Evolutionary conservation across 1,139 yeast species (phyloP).

Genomic region (Geotrichum candidum): DNA sequence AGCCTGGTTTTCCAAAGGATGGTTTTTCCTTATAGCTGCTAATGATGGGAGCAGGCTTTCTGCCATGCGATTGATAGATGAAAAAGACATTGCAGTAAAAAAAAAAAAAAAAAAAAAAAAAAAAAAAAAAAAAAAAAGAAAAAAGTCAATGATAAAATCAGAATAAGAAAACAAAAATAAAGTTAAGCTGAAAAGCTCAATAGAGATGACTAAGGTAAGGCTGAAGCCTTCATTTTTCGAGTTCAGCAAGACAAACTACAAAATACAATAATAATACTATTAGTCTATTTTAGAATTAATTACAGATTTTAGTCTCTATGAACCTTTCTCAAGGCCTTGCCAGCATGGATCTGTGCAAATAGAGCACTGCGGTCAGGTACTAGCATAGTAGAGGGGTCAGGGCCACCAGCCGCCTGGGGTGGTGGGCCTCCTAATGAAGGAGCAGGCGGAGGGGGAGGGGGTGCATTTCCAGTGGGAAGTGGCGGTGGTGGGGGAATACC

Average conservation of each 20-base stretch:
- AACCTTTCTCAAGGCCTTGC: slow-evolving; percentile 46
- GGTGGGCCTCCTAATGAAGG: slow-evolving; percentile 31
- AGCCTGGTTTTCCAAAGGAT: background rate
- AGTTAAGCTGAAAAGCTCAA: background rate
- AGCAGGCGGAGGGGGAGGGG: slow-evolving; percentile 38
- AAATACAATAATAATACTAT: background rate
- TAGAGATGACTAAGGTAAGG: background rate
- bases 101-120: no score
- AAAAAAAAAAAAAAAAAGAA: background rate
- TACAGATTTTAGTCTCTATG: background rate
- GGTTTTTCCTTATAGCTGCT: background rate
- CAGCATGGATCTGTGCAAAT: slow-evolving; percentile 53
- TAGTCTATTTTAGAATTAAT: background rate
- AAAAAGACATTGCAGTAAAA: background rate
- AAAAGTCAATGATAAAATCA: background rate
- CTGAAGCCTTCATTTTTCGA: background rate
- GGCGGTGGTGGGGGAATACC: slow-evolving; percentile 20
- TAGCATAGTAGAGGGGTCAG: slow-evolving; percentile 39
- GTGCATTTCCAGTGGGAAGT: slow-evolving; percentile 22
- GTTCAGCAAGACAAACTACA: no score
- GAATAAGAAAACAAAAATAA: background rate
- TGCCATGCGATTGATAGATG: background rate
- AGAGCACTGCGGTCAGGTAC: slow-evolving; percentile 33
- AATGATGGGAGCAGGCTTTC: background rate
- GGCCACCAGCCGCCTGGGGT: slow-evolving; percentile 29